Base-by-base conservation (phyloP, 2,329 filamentous ascomycete species). In the Parastagonospora nodorum region DNA sequence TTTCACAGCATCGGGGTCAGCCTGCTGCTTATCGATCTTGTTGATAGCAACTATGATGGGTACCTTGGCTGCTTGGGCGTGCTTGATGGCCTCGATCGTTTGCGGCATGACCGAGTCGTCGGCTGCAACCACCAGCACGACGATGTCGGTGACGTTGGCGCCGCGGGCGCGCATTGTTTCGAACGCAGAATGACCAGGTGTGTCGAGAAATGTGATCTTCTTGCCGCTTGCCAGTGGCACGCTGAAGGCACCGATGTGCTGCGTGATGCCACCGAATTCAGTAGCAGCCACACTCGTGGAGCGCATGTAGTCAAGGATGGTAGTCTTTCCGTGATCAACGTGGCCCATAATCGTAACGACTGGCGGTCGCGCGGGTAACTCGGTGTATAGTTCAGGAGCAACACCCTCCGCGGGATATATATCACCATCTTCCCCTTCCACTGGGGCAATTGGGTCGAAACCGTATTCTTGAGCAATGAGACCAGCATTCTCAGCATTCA, bases 341-440 rank as follows among this genome's bases (percentile, higher is more conserved):
- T 99, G 94, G 2, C 94, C 94, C 95, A 99, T 99, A 67, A 99
- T 99, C 0, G 95, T 97, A 33, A 99, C 92, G 31, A 99, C 91
- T 0, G 94, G 95, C 7, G 94, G 93, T 12, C 95, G 85, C 30
- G 79, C 74, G 2, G 92, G 91, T 7, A 97, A 75, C 11, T 74
- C 63, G 0, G 88, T 42, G 79, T 82, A 71, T 93, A 90, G 64
- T 86, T 86, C 8, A 45, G 66, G 52, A 46, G 67, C 50, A 85
- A 84, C 38, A 19, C 60, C 51, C 8, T 61, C 57, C 24, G 81
- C 77, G 1, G 91, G 87, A 9, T 87, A 84, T 19, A 99, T 76
- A 71, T 99, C 93, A 38, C 85, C 79, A 40, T 88, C 85, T 14
- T 76, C 71, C 79, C 87, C 65, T 70, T 80, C 74, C 4, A 67